Conservation (phyloP, 2,329 filamentous ascomycete genomes). For the Lachnellula subtilissima region DNA sequence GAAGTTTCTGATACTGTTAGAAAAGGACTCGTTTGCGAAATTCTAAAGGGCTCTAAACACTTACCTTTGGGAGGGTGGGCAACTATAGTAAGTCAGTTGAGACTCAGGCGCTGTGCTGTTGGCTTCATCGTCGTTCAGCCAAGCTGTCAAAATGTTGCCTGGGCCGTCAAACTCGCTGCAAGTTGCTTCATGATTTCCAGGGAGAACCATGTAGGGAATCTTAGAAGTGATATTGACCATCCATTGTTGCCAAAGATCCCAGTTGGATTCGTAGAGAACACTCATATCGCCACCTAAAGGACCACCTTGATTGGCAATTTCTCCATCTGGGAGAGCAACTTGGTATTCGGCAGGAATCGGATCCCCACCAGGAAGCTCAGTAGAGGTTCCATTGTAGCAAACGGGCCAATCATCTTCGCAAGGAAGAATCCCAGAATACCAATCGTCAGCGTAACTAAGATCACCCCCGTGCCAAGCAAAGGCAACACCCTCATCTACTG, state of each 20-base stretch:
- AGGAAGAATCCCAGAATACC: constrained; percentile 46
- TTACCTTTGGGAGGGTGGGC: constrained; percentile 45
- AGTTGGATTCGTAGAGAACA: constrained; percentile 45
- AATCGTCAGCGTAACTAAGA: constrained; percentile 47
- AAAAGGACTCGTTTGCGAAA: background rate
- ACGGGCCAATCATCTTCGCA: constrained; percentile 44
- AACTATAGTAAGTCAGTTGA: constrained; percentile 46
- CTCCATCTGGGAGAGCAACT: constrained; percentile 44
- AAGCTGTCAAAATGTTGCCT: constrained; percentile 35
- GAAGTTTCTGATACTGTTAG: constrained; percentile 15
- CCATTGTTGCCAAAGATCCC: constrained; percentile 53
- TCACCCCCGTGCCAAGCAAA: constrained; percentile 52
- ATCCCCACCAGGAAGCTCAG: constrained; percentile 8
- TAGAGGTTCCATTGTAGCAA: constrained; percentile 46
- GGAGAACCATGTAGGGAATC: constrained; percentile 51
- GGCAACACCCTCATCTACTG: constrained; percentile 39
- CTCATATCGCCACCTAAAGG: constrained; percentile 31
- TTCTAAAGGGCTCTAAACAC: background rate
- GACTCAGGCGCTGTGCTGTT: constrained; percentile 38
- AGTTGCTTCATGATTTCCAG: constrained; percentile 51
- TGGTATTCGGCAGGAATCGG: constrained; percentile 32
- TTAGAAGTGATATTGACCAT: constrained; percentile 47
- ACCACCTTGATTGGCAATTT: constrained; percentile 35
- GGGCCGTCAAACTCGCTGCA: constrained; percentile 34
- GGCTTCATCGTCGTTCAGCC: constrained; percentile 39